phyloP scores from a whole-genome alignment of 1,284 basidiomycete genomes.

The Boletus albobrunnescens region DNA sequence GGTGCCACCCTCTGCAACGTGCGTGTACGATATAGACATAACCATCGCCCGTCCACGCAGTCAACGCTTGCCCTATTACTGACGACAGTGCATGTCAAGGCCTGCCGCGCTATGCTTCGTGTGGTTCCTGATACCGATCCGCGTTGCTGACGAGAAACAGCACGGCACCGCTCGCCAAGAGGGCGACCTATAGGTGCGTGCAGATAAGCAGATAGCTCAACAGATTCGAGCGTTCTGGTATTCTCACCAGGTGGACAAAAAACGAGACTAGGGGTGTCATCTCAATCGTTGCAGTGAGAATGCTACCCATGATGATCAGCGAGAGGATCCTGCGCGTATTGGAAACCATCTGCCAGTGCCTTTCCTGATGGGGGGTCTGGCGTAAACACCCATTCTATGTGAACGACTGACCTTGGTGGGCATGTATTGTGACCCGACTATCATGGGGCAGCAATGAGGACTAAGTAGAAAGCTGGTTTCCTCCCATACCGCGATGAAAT shows the following conservation, averaged over 20 bases:
- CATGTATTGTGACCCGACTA: constrained; percentile 20
- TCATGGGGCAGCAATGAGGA: constrained; percentile 16
- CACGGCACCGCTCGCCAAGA: constrained; percentile 9
- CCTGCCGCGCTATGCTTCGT: neutral
- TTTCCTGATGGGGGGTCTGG: constrained; percentile 23
- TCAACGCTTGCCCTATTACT: too few species aligned
- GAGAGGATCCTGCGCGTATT: constrained; percentile 27
- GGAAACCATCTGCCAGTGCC: constrained; percentile 33
- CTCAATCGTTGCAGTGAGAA: constrained; percentile 19
- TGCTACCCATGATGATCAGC: constrained; percentile 24
- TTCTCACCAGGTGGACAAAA: constrained; percentile 23
- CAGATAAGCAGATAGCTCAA: neutral
- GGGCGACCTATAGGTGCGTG: constrained; percentile 7
- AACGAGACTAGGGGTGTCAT: constrained; percentile 19
- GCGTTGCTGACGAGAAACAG: constrained; percentile 24
- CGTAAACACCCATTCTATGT: neutral
- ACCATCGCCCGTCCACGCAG: too few species aligned
- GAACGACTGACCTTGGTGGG: neutral
- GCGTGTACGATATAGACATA: too few species aligned
- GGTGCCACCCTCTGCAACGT: too few species aligned
- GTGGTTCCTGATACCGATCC: constrained; percentile 13
- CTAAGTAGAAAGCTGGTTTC: constrained; percentile 28
- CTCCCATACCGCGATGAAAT: constrained; percentile 31
- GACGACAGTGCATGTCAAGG: too few species aligned
- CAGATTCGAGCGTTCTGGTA: neutral